Evolutionary conservation across 352 stramenopile species (phyloP).

Genomic region (Phytopythium oedochilum): DNA sequence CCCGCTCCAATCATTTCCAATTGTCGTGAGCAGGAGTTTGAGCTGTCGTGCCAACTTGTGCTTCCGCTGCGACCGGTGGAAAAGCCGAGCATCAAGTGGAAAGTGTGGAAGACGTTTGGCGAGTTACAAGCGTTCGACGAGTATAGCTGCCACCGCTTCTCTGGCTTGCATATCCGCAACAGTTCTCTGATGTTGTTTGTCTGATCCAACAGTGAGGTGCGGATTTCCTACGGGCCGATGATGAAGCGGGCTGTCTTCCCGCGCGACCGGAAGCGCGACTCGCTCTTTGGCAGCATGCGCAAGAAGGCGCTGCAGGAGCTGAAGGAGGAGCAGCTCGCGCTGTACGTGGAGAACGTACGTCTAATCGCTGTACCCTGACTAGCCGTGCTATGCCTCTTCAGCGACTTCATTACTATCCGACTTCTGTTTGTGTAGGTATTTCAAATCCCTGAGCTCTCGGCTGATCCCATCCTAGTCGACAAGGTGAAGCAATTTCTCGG

Average conservation of each 20-base stretch:
- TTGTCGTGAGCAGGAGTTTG: conserved; percentile 37
- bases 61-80: conserved; percentile 42
- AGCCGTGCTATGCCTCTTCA: background rate
- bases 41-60: conserved; percentile 67
- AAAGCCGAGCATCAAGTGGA: conserved; percentile 76
- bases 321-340: conserved; percentile 64
- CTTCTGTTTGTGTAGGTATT: conserved; percentile 32
- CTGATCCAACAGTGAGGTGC: conserved; percentile 42
- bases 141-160: conserved; percentile 14
- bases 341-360: conserved; percentile 61
- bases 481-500: conserved; percentile 57
- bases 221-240: conserved; percentile 33
- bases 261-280: conserved; percentile 64
- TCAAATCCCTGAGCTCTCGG: conserved; percentile 39
- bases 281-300: conserved; percentile 60
- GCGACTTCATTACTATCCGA: background rate
- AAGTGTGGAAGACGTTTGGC: conserved; percentile 64
- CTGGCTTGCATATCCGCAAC: background rate
- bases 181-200: background rate
- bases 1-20: background rate
- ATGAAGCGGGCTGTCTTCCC: conserved; percentile 63
- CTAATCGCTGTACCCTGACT: background rate
- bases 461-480: conserved; percentile 24
- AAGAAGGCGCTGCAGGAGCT: conserved; percentile 65
- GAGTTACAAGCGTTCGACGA: conserved; percentile 70